A percentile compares a stretch with the other conserved stretches of the same genome.
These are phyloP conservation scores for Phoenix roebelenii DNA, from an alignment of 176 grass and related monocot genomes.

Conservation along the genomic window DNA sequence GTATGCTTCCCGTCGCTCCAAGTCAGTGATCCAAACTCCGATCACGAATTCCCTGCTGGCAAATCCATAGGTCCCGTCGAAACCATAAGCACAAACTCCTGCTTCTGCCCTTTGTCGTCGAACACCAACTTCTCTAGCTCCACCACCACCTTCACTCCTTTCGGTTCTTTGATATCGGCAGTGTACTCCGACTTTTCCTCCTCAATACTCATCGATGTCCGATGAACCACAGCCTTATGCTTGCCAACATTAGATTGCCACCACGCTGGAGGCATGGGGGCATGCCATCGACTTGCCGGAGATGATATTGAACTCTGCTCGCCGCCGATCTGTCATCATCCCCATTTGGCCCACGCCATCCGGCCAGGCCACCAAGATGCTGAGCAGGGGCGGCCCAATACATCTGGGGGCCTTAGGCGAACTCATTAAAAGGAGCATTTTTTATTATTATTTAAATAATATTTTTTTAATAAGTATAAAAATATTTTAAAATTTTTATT, in stretches of 20 bases:
- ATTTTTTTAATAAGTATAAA: too few relatives aligned
- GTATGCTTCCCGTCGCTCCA: slow-evolving; percentile 4
- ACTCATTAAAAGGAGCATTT: too few relatives aligned
- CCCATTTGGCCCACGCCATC: slow-evolving; percentile 3
- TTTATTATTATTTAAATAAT: too few relatives aligned
- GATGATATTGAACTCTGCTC: slow-evolving; percentile 31
- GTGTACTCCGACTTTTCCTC: not conserved
- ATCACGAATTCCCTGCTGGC: not conserved
- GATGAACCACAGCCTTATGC: not conserved
- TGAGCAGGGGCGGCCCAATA: too few relatives aligned
- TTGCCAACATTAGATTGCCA: not conserved
- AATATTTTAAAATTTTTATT: too few relatives aligned
- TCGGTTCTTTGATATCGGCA: not conserved
- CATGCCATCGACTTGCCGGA: slow-evolving; percentile 39
- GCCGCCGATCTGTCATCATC: slow-evolving; percentile 20
- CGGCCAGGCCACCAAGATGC: slow-evolving; percentile 44
- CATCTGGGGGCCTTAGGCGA: too few relatives aligned
- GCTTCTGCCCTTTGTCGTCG: not conserved
- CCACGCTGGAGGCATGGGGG: slow-evolving; percentile 36
- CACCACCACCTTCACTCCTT: not conserved
- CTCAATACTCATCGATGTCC: not conserved
- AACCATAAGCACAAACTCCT: slow-evolving; percentile 1
- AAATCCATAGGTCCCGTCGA: not conserved
- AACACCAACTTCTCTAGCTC: slow-evolving; percentile 7
- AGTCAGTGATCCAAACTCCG: slow-evolving; percentile 11